Percentiles rank a stretch among this genome's conserved stretches.
Evolutionary conservation across 73 alveolate species (phyloP).

Genomic region (Paramecium pentaurelia): DNA sequence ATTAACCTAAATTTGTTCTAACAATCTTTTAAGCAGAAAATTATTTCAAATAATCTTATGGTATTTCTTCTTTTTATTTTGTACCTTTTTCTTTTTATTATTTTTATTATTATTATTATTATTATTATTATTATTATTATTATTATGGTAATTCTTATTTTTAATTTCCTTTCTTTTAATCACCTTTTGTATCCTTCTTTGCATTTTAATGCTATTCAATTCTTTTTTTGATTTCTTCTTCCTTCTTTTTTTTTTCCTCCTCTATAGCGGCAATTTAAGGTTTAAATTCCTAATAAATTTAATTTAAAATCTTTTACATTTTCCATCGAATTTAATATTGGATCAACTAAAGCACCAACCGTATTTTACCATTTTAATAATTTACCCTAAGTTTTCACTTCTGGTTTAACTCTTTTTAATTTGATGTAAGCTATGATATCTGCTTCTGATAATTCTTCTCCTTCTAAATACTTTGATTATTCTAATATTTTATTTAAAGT

Average conservation of each 20-base stretch:
- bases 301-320: neutral
- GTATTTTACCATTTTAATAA: neutral
- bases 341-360: neutral
- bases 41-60: slow-evolving; percentile 12
- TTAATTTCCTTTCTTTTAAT: neutral
- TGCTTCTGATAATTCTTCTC: neutral
- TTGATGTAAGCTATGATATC: neutral
- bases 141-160: neutral
- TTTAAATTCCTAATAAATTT: neutral
- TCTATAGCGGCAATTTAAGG: neutral
- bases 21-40: neutral
- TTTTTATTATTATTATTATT: neutral
- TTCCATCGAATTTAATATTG: neutral
- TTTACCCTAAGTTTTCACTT: neutral
- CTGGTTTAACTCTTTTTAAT: neutral
- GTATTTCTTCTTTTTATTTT: slow-evolving; percentile 17
- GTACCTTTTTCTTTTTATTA: neutral
- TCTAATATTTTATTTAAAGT: neutral
- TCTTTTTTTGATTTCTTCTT: neutral
- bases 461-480: neutral
- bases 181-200: neutral
- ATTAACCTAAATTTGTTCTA: slow-evolving; percentile 38
- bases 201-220: neutral
- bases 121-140: neutral
- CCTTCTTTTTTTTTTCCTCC: neutral